Evolutionary conservation across 2,329 filamentous ascomycete genomes (phyloP).

Genomic region (Fusarium hostae): DNA sequence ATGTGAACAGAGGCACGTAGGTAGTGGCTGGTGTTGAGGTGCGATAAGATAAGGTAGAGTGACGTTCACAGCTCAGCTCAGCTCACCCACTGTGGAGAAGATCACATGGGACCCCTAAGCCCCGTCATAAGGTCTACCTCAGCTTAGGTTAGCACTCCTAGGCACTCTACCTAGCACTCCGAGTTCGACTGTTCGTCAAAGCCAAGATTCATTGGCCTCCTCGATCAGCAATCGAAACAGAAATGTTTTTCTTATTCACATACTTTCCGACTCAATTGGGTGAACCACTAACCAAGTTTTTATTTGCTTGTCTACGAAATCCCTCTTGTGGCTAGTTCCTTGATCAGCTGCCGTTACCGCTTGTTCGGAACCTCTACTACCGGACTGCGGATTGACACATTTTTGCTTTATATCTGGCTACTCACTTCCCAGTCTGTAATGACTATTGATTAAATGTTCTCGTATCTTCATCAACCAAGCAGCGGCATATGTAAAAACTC

Average conservation of each 20-base stretch:
- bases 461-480: neutral
- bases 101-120: neutral
- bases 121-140: neutral
- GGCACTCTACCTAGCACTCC: too few relatives aligned
- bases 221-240: neutral
- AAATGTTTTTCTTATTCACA: neutral
- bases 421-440: neutral
- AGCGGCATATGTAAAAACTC: neutral
- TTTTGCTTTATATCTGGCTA: neutral
- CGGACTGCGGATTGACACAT: neutral
- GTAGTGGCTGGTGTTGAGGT: neutral
- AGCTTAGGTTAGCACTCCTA: neutral
- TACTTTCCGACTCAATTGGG: neutral
- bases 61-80: neutral
- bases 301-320: neutral
- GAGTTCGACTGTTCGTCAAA: neutral
- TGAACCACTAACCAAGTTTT: neutral
- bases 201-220: neutral
- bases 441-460: neutral
- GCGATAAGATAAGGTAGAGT: constrained; percentile 27
- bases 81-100: neutral
- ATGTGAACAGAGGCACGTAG: constrained; percentile 8
- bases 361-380: neutral
- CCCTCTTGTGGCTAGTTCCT: neutral
- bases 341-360: neutral